phyloP scores from a whole-genome alignment of 2,329 filamentous ascomycete genomes.

The Tetracladium maxilliforme region DNA sequence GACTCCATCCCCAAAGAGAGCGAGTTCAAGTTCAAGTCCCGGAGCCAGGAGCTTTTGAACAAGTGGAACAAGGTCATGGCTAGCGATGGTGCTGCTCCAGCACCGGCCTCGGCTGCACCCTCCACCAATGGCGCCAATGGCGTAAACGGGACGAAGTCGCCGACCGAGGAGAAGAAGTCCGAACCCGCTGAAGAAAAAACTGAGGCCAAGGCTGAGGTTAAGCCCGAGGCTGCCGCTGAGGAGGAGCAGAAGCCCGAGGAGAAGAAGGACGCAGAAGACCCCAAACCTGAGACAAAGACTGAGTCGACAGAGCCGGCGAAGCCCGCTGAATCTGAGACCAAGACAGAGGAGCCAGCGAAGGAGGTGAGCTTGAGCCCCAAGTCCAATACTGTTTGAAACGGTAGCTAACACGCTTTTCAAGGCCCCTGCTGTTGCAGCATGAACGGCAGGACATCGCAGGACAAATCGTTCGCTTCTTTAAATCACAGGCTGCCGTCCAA shows the following conservation, averaged over 20 bases:
- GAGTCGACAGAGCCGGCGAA: constrained; percentile 15
- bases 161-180: constrained; percentile 13
- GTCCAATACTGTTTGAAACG: too few species aligned
- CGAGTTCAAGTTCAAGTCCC: constrained; percentile 76
- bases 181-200: constrained; percentile 12
- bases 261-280: constrained; percentile 22
- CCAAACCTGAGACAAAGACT: constrained; percentile 17
- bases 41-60: constrained; percentile 65
- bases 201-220: constrained; percentile 17
- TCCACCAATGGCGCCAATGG: constrained; percentile 11
- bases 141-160: constrained; percentile 22
- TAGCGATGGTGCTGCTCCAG: constrained; percentile 30
- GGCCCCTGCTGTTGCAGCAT: too few species aligned
- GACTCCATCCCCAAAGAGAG: constrained; percentile 75
- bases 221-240: constrained; percentile 13
- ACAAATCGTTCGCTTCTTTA: too few species aligned
- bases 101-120: constrained; percentile 12
- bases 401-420: too few species aligned
- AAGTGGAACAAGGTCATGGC: constrained; percentile 82
- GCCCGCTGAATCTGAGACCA: constrained; percentile 1
- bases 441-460: too few species aligned
- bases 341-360: constrained; percentile 2
- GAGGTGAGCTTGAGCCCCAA: too few species aligned
- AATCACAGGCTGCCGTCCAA: too few species aligned
- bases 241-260: constrained; percentile 18